Conservation (phyloP, 495 filamentous ascomycete genomes). For the Penicilliopsis zonata region DNA sequence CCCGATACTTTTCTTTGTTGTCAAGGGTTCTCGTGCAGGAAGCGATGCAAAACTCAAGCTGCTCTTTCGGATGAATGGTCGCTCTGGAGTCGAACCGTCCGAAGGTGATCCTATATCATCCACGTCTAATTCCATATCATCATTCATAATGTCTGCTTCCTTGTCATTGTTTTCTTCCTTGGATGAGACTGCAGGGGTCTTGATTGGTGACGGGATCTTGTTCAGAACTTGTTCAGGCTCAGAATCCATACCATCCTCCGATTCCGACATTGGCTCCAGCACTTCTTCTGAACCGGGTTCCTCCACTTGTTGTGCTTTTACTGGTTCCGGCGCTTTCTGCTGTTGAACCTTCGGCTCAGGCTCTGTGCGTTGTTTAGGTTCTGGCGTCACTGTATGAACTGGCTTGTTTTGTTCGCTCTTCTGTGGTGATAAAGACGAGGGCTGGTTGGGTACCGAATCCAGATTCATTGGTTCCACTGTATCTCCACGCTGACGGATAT, state of each 20-base stretch:
- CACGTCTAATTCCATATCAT: slow-evolving; percentile 36
- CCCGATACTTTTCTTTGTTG: slow-evolving; percentile 64
- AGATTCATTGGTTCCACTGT: slow-evolving; percentile 23
- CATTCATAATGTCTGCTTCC: slow-evolving; percentile 22
- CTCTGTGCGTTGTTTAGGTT: slow-evolving; percentile 2
- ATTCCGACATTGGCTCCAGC: slow-evolving; percentile 2
- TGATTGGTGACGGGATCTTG: slow-evolving; percentile 9
- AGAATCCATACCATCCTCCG: slow-evolving; percentile 4
- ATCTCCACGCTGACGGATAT: slow-evolving; percentile 28
- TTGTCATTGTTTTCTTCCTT: slow-evolving; percentile 9
- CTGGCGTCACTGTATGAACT: too few species aligned
- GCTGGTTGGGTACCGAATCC: slow-evolving; percentile 13
- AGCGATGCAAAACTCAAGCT: slow-evolving; percentile 88
- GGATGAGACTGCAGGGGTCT: slow-evolving; percentile 7
- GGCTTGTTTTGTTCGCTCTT: slow-evolving; percentile 4
- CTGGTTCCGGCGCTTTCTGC: slow-evolving; percentile 3
- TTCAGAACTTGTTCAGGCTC: slow-evolving; percentile 2
- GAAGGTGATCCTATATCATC: slow-evolving; percentile 50
- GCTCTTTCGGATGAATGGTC: slow-evolving; percentile 69
- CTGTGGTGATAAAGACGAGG: slow-evolving; percentile 2
- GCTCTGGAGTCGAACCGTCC: slow-evolving; percentile 48
- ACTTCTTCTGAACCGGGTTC: slow-evolving; percentile 5
- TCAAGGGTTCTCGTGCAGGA: slow-evolving; percentile 79
- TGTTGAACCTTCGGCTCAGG: slow-evolving; percentile 1
- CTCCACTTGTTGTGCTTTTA: slow-evolving; percentile 8